A percentile compares a stretch with the other conserved stretches of the same genome.
Evolutionary conservation across 805 yeast genomes (phyloP).

Genomic region (Candida cerambycidarum): DNA sequence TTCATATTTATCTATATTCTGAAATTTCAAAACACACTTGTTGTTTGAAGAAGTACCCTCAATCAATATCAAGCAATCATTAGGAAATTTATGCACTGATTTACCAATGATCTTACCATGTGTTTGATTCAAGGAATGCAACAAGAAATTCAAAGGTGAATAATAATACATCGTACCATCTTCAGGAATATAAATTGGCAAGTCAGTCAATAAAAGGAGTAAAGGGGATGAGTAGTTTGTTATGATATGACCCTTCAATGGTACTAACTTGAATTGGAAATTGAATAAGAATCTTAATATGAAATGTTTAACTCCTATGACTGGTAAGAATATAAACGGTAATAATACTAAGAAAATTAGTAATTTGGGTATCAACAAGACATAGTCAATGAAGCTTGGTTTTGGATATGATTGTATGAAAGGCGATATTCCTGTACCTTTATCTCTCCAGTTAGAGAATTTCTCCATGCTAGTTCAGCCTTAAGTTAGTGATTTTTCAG

Average conservation of each 20-base stretch:
- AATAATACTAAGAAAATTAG: constrained; percentile 26
- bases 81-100: background rate
- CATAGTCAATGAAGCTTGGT: background rate
- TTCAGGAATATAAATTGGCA: constrained; percentile 41
- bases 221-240: constrained; percentile 45
- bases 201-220: constrained; percentile 37
- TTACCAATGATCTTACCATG: constrained; percentile 1
- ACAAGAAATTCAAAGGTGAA: constrained; percentile 28
- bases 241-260: constrained; percentile 27
- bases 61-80: constrained; percentile 47
- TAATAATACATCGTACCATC: constrained; percentile 30
- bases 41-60: constrained; percentile 91
- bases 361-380: constrained; percentile 24
- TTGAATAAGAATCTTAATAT: constrained; percentile 30
- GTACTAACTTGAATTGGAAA: constrained; percentile 37
- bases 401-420: constrained; percentile 57
- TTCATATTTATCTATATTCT: constrained; percentile 19
- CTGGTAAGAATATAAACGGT: constrained; percentile 17
- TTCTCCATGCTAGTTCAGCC: constrained; percentile 58
- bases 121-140: constrained; percentile 19
- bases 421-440: constrained; percentile 92
- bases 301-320: constrained; percentile 21
- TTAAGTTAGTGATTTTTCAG: background rate
- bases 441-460: constrained; percentile 82
- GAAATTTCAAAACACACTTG: constrained; percentile 65